Conservation (phyloP, 129 eudicot genomes). For the Flaveria linearis region DNA sequence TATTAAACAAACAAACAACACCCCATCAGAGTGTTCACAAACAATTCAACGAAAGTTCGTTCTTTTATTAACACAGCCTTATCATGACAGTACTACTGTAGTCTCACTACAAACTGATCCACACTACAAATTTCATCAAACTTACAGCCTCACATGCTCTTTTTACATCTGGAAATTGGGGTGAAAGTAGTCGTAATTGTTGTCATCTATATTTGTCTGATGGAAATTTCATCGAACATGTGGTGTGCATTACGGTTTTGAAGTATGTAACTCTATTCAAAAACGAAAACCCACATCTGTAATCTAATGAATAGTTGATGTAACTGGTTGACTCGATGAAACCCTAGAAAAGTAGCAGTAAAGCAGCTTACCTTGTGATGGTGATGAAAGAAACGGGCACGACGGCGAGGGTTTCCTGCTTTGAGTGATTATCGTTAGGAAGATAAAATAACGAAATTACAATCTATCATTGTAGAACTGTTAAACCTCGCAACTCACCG, state of each 20-base stretch:
- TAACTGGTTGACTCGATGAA: not conserved
- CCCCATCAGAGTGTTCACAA: no score
- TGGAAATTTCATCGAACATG: no score
- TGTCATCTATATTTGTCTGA: not conserved
- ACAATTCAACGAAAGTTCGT: no score
- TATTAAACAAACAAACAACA: no score
- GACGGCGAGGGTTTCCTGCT: conserved; percentile 21
- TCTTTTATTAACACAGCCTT: no score
- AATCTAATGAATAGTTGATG: not conserved
- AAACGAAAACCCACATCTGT: not conserved
- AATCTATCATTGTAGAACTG: no score
- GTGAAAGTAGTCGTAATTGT: not conserved
- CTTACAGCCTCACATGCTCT: not conserved
- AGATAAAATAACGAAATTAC: no score
- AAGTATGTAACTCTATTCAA: no score
- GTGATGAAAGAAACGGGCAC: not conserved
- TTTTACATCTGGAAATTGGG: not conserved
- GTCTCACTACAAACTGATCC: no score
- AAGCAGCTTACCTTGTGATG: conserved; percentile 16
- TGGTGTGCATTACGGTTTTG: no score
- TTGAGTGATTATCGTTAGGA: not conserved
- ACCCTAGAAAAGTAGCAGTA: conserved; percentile 18
- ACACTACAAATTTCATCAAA: not conserved
- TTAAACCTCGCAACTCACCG: no score
- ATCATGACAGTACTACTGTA: no score